Base-by-base conservation (phyloP, 192 early-diverging fungal species). In the Ambispora gerdemannii region DNA sequence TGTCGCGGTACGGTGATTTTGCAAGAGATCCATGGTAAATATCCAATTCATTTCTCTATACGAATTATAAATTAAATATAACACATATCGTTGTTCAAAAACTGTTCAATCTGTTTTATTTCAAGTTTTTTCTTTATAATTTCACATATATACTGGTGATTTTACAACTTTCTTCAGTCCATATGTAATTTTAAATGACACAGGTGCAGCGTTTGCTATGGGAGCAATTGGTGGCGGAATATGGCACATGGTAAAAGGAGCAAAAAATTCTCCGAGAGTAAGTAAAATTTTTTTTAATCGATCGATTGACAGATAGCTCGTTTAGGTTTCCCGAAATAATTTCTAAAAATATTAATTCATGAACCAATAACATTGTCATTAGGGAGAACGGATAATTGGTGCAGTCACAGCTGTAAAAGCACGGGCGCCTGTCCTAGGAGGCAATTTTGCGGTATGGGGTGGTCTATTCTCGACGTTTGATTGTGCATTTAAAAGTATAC, bases 371-470 rank as follows among this genome's bases (percentile, higher is more conserved):
- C n/a, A n/a, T n/a, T n/a, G n/a, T n/a, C 35, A 53, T 32, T 75
- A 85, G 82, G 91, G 94, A 47, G 97, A 99, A 75, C 88, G 96
- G 62, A 86, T 96, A 76, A 81, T 84, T 10, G 95, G 96, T 67
- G 89, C 93, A 13, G 66, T 98, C 28, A 83, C 89, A 17, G 84
- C 95, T 7, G 88, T 99, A 77, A 97, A 97, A 77, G 89, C 92
- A 36, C 90, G 96, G 60, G 93, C 93, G 13, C 97, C 97, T 36
- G 91, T 96, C 25, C 77, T 94, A 50, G 97, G 94, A 55, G 98
- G 98, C 38, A 97, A 97, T 85, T 99, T 99, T 87, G 98, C 96
- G 4, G 96, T 97, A 6, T 99, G 98, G 98, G 95, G 96, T 73
- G 94, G 95, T 52, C 86, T 99, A 72, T 99, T 98, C 77, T 95